These are phyloP conservation scores for Ambrosiella xylebori DNA, from an alignment of 2,329 filamentous ascomycete species.

Conservation along the genomic window DNA sequence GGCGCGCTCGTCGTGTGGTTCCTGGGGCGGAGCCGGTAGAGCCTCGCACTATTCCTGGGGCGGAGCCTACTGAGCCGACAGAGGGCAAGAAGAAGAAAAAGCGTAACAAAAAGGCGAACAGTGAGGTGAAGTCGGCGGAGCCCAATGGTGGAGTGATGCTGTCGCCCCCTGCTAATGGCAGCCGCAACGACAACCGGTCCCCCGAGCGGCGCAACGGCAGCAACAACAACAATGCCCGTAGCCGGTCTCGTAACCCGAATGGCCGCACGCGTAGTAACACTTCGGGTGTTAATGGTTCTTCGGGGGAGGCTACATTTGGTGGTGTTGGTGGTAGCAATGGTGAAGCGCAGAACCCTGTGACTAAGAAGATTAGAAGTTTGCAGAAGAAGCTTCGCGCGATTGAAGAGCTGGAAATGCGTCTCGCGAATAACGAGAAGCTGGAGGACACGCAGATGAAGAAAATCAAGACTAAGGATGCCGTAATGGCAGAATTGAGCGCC, in stretches of 20 bases:
- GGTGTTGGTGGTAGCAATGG: slow-evolving; percentile 24
- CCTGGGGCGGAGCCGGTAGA: slow-evolving; percentile 69
- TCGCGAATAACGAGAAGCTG: slow-evolving; percentile 85
- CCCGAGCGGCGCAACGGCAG: slow-evolving; percentile 44
- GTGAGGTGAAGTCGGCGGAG: slow-evolving; percentile 40
- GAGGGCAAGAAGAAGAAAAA: slow-evolving; percentile 99
- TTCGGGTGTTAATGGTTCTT: slow-evolving; percentile 20
- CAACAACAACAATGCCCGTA: slow-evolving; percentile 27
- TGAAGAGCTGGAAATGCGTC: slow-evolving; percentile 93
- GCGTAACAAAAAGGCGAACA: slow-evolving; percentile 79
- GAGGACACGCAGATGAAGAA: slow-evolving; percentile 99
- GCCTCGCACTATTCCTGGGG: slow-evolving; percentile 48
- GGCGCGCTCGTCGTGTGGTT: slow-evolving; percentile 54
- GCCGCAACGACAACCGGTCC: slow-evolving; percentile 36
- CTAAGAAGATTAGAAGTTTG: slow-evolving; percentile 86
- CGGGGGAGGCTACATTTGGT: not conserved
- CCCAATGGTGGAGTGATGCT: slow-evolving; percentile 30
- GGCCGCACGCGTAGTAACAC: slow-evolving; percentile 34
- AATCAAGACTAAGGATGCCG: slow-evolving; percentile 72
- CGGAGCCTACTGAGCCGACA: slow-evolving; percentile 53
- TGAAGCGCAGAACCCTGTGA: slow-evolving; percentile 48
- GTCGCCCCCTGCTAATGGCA: slow-evolving; percentile 28
- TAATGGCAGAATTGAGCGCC: slow-evolving; percentile 64
- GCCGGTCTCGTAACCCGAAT: slow-evolving; percentile 36
- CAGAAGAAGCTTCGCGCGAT: slow-evolving; percentile 97